Percentiles rank a stretch among this genome's conserved stretches.
Evolutionary conservation across 2,329 filamentous ascomycete species (phyloP).

Genomic region (Aspergillus felis): DNA sequence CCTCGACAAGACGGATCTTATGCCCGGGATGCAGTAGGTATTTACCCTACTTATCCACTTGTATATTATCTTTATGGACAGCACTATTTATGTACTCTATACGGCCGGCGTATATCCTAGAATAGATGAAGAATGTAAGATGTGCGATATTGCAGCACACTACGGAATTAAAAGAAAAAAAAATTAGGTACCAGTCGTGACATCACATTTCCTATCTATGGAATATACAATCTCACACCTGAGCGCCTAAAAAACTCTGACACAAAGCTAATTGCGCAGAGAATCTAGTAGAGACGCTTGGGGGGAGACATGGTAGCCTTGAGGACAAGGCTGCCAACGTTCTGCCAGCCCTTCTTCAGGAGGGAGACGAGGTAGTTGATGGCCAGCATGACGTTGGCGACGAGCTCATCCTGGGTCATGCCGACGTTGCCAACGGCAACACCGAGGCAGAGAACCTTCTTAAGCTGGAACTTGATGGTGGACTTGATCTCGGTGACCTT

Average conservation of each 20-base stretch:
- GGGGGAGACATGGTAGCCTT: conserved; percentile 99
- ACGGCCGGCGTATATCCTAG: background rate
- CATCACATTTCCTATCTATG: conserved; percentile 32
- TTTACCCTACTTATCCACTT: background rate
- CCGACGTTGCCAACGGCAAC: conserved; percentile 98
- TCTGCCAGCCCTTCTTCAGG: conserved; percentile 99
- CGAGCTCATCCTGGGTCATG: conserved; percentile 93
- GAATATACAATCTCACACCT: conserved; percentile 25
- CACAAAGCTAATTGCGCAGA: conserved; percentile 24
- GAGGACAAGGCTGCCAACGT: conserved; percentile 98
- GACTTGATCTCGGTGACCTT: conserved; percentile 99
- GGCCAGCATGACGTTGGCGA: conserved; percentile 98
- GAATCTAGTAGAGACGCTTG: conserved; percentile 87
- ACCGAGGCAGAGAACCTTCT: conserved; percentile 99
- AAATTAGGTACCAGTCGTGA: conserved; percentile 27
- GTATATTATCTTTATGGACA: conserved; percentile 3
- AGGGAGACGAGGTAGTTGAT: conserved; percentile 99
- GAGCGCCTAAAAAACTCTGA: conserved; percentile 21
- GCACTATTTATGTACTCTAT: background rate
- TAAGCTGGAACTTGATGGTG: conserved; percentile 99
- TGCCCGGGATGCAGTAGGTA: conserved; percentile 79
- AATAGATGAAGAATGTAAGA: background rate
- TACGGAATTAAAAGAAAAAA: background rate
- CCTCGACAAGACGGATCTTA: conserved; percentile 80
- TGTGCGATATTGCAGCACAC: too few relatives aligned